Percentiles rank a stretch among this genome's conserved stretches.
Evolutionary conservation across 371 early-diverging fungal species (phyloP).

Genomic region (Saksenaea oblongispora): DNA sequence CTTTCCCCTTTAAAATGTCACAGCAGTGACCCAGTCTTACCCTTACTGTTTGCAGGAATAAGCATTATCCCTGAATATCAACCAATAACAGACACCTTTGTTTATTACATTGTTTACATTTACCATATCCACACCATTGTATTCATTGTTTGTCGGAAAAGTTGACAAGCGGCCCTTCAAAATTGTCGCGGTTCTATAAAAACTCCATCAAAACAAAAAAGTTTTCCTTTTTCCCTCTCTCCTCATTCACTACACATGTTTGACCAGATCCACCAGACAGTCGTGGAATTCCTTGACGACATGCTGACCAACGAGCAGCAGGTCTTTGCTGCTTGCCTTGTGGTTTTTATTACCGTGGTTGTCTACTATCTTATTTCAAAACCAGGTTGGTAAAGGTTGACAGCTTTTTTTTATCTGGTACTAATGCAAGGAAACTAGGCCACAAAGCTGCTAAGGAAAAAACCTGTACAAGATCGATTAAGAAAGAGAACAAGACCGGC

Average conservation of each 20-base stretch:
- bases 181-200: neutral
- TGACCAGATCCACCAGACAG: neutral
- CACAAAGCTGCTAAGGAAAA: neutral
- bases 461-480: neutral
- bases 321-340: neutral
- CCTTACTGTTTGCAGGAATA: neutral
- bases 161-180: neutral
- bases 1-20: neutral
- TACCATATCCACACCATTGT: neutral
- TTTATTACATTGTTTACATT: neutral
- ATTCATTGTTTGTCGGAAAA: neutral
- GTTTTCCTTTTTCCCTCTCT: neutral
- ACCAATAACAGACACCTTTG: neutral
- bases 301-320: neutral
- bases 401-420: neutral
- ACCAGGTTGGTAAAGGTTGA: neutral
- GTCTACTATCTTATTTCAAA: neutral
- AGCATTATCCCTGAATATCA: neutral
- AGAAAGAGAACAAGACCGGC: neutral
- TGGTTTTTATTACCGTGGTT: neutral
- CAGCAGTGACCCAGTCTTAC: neutral
- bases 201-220: neutral
- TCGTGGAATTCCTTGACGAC: neutral
- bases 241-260: slow-evolving; percentile 1
- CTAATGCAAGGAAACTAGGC: neutral